Percentiles rank a stretch among this genome's conserved stretches.
Evolutionary conservation across 2,329 filamentous ascomycete species (phyloP).

Genomic region (Dissoconium aciculare): DNA sequence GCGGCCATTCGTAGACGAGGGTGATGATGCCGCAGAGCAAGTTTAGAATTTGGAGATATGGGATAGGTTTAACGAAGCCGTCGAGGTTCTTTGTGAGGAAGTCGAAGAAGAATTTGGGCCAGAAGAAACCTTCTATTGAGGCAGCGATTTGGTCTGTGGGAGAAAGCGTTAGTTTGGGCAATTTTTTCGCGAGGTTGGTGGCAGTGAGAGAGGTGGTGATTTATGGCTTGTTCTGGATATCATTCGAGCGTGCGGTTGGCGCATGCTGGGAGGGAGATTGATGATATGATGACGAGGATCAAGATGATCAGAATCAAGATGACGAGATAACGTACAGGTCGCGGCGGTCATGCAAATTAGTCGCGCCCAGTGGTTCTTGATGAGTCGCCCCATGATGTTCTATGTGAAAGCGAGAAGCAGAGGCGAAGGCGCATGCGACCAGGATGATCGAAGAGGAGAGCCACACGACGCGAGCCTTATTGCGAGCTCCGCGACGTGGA

Average conservation of each 20-base stretch:
- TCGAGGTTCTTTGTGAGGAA: constrained; percentile 86
- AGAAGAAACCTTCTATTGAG: constrained; percentile 80
- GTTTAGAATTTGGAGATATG: constrained; percentile 79
- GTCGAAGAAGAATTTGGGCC: constrained; percentile 98
- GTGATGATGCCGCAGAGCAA: constrained; percentile 64
- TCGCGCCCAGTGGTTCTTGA: constrained; percentile 98
- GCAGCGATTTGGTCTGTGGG: constrained; percentile 67
- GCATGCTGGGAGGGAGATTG: too few species aligned
- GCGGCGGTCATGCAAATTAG: constrained; percentile 82
- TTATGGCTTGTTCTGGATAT: not conserved
- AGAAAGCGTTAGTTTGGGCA: too few species aligned
- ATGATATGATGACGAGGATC: not conserved
- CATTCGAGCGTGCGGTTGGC: too few species aligned
- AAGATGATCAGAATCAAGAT: too few species aligned
- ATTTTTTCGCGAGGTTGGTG: not conserved
- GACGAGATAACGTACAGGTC: constrained; percentile 51
- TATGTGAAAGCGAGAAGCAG: constrained; percentile 2
- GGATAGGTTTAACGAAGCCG: constrained; percentile 69
- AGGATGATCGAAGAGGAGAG: constrained; percentile 1
- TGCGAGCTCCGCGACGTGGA: too few species aligned
- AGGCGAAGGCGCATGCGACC: not conserved
- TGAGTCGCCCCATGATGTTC: constrained; percentile 74
- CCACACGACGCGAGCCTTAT: too few species aligned
- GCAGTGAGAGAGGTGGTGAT: constrained; percentile 1
- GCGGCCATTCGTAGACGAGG: constrained; percentile 81